A percentile compares a stretch with the other conserved stretches of the same genome.
phyloP scores from a whole-genome alignment of 2,329 filamentous ascomycete species.

The Cryphonectria nitschkei region DNA sequence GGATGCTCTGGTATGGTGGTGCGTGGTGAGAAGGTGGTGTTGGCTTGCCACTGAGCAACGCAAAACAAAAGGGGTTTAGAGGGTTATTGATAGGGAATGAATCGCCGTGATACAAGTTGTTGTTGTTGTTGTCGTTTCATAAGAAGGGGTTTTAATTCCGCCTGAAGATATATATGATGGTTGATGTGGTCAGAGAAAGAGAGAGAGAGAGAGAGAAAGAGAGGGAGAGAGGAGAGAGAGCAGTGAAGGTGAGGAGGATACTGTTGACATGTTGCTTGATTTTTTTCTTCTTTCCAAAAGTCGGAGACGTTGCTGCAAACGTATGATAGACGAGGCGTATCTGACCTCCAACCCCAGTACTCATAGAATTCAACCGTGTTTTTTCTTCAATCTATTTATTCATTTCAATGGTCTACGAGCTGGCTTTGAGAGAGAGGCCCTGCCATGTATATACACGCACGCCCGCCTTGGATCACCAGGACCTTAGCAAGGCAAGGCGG shows the following conservation, averaged over 20 bases:
- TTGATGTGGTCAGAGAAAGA: neutral
- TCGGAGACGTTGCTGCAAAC: slow-evolving; percentile 12
- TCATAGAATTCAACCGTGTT: slow-evolving; percentile 18
- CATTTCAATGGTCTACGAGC: neutral
- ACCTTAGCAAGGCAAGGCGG: too few species aligned
- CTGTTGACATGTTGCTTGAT: neutral
- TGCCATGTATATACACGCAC: too few species aligned
- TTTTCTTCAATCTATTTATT: neutral
- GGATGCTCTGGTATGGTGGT: neutral
- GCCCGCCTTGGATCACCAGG: too few species aligned
- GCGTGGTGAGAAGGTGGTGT: neutral
- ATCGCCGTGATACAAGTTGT: neutral
- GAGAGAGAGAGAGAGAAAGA: neutral
- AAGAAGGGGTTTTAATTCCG: neutral
- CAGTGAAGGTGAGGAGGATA: neutral
- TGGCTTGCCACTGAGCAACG: neutral
- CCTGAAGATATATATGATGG: neutral
- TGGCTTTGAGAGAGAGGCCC: neutral
- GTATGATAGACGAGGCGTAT: slow-evolving; percentile 17
- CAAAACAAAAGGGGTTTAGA: neutral
- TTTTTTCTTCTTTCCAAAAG: slow-evolving; percentile 13
- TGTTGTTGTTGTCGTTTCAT: neutral
- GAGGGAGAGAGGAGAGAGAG: neutral
- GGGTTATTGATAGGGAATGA: neutral
- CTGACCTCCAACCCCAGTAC: slow-evolving; percentile 10